Percentiles rank a stretch among this genome's conserved stretches.
Evolutionary conservation across 1,284 basidiomycete species (phyloP).

Genomic region (Ceratobasidium sp.): DNA sequence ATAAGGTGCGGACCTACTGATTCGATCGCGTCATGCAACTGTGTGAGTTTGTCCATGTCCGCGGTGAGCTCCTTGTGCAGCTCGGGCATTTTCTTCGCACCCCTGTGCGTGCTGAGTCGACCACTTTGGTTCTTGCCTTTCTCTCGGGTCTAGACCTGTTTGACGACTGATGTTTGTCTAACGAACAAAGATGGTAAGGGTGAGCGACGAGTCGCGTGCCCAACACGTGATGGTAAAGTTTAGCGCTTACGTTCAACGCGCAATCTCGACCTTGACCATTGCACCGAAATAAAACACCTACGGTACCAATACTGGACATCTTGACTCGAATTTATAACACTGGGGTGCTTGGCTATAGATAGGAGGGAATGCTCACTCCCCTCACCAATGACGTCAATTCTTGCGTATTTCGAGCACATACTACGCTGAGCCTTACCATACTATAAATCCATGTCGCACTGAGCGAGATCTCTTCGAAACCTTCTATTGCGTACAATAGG

Average conservation of each 20-base stretch:
- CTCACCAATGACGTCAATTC: slow-evolving; percentile 22
- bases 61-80: slow-evolving; percentile 47
- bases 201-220: background rate
- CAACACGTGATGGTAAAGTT: background rate
- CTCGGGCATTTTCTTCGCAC: slow-evolving; percentile 43
- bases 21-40: slow-evolving; percentile 88
- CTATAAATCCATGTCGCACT: no score
- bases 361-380: background rate
- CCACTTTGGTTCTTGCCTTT: background rate
- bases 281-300: background rate
- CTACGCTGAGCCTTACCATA: no score
- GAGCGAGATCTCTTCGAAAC: no score
- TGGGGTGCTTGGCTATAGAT: background rate
- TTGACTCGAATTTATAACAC: background rate
- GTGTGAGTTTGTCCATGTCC: slow-evolving; percentile 84
- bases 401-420: background rate
- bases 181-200: background rate
- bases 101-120: slow-evolving; percentile 6
- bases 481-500: no score
- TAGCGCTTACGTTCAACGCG: background rate
- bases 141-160: background rate
- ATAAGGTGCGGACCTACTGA: slow-evolving; percentile 61
- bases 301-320: background rate
- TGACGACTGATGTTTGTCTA: background rate
- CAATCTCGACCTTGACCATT: background rate